Conservation (phyloP, 345 rosid genomes). For the Euphorbia peplus region DNA sequence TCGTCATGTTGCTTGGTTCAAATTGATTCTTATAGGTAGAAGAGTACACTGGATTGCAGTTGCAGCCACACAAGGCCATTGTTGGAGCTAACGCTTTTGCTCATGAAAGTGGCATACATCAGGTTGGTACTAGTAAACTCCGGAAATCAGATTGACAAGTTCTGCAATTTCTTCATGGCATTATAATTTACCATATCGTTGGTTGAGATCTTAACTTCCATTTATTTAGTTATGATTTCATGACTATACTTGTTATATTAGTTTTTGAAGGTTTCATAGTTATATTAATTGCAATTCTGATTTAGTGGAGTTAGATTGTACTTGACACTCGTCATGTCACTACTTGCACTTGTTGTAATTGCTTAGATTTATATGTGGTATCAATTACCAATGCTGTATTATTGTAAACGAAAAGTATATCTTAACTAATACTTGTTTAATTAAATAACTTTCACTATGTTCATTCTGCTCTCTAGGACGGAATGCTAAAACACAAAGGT, state of each 20-base stretch:
- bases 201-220: too few species aligned
- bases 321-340: too few species aligned
- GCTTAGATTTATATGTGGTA: background rate
- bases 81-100: constrained; percentile 98
- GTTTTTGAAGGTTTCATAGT: background rate
- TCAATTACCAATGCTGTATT: background rate
- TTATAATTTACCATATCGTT: background rate
- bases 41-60: constrained; percentile 79
- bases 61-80: constrained; percentile 95
- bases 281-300: background rate
- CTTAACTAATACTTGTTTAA: background rate
- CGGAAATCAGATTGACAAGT: background rate
- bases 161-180: background rate
- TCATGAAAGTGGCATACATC: constrained; percentile 95
- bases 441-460: background rate
- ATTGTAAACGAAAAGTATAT: background rate
- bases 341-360: background rate
- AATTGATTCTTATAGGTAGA: constrained; percentile 55
- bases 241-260: background rate
- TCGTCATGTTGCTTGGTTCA: background rate
- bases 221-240: background rate
- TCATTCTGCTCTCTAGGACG: constrained; percentile 53
- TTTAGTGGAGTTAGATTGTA: background rate
- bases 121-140: constrained; percentile 42
- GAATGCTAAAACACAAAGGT: constrained; percentile 89